Base-by-base conservation (phyloP, 305 asterid species). In the Fraxinus paxiana region DNA sequence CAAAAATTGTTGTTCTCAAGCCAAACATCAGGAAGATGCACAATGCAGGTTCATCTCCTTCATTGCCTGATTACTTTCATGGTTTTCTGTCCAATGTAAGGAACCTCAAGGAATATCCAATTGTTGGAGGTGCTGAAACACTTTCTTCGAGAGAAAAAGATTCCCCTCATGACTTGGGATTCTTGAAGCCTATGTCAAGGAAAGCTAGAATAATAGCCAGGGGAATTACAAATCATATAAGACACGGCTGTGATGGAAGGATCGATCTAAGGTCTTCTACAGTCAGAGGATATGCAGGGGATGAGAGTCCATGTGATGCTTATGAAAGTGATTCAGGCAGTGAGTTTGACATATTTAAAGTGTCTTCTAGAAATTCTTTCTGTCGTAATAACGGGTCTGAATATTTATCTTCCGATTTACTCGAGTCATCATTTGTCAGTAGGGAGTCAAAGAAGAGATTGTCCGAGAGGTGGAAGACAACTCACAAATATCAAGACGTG, bases 1-100 rank as follows among this genome's bases (percentile, higher is more conserved):
- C 98, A 1, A 91, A 90, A 89, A 96, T 96, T 76, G 93, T 92
- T 48, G 91, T 94, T 86, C 86, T 94, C 89, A 96, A 94, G 85
- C 98, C 99, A 61, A 91, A 91, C 88, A 84, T 90, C 61, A 88
- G 86, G 76, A 90, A 88, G 84, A 80, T 80, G 77, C 86, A 80
- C 77, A 84, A 77, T 80, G 84, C 80, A 30, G 82, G 79, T 77
- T 9, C 84, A 77, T 73, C 89, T 63, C 83, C 84, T 85, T 85
- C 87, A 20, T 87, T 88, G 9, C 87, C 87, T 15, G 87, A 86
- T 79, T 79, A 37, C 82, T 84, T 90, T 51, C 82, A 78, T 79
- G 83, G 82, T 75, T 67, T 80, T 85, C 86, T 63, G 18, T 79
- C 87, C n/a, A 81, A 83, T 51, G 56, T 78, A 80, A 84, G 87